Evolutionary conservation across 306 rosid species (phyloP).

Genomic region (Argentina anserina): DNA sequence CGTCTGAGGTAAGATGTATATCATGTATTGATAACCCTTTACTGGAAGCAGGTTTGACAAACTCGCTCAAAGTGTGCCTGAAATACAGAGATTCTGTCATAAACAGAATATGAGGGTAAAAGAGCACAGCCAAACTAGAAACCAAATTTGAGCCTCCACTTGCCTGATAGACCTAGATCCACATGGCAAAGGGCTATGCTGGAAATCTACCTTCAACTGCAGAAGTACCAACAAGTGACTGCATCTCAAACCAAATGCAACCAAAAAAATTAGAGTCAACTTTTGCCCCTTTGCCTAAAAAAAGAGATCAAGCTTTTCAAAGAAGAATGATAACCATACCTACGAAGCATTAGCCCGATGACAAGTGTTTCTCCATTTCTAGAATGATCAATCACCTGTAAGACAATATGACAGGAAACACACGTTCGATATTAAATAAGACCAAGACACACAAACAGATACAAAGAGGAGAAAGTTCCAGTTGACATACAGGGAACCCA

Average conservation of each 20-base stretch:
- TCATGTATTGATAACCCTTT: conserved; percentile 77
- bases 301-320: conserved; percentile 9
- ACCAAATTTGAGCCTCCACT: conserved; percentile 17
- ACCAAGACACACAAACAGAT: neutral
- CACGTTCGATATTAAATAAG: neutral
- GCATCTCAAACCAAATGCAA: conserved; percentile 33
- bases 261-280: conserved; percentile 10
- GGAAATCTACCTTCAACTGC: conserved; percentile 87
- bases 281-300: conserved; percentile 16
- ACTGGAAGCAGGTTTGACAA: conserved; percentile 93
- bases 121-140: conserved; percentile 19
- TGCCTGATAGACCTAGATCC: conserved; percentile 61
- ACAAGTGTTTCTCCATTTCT: conserved; percentile 83
- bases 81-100: conserved; percentile 31
- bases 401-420: conserved; percentile 26
- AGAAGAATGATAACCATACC: conserved; percentile 37
- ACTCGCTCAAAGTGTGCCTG: conserved; percentile 77
- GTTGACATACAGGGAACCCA: conserved; percentile 82
- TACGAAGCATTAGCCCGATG: conserved; percentile 88
- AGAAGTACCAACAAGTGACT: conserved; percentile 90
- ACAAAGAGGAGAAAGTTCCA: conserved; percentile 12
- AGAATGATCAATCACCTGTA: conserved; percentile 90
- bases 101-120: conserved; percentile 21
- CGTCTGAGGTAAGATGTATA: conserved; percentile 77
- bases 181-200: conserved; percentile 79